Evolutionary conservation across 306 rosid genomes (phyloP).

Genomic region (Glycyrrhiza uralensis): DNA sequence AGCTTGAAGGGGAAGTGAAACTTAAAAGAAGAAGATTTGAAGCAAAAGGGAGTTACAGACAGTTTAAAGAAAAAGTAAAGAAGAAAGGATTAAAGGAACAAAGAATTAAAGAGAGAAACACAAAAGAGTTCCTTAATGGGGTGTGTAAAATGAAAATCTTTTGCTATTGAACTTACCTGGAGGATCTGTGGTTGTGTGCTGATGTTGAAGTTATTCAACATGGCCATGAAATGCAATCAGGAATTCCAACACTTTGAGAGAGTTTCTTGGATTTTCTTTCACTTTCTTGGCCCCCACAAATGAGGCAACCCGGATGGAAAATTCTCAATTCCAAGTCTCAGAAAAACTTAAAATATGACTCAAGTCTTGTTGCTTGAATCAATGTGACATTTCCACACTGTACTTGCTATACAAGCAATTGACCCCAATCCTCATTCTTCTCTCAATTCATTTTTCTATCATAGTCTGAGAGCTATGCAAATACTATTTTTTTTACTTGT

Average conservation of each 20-base stretch:
- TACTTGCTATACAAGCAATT: constrained; percentile 10
- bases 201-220: constrained; percentile 1
- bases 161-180: constrained; percentile 25
- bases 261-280: constrained; percentile 11
- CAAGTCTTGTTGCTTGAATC: background rate
- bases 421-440: constrained; percentile 21
- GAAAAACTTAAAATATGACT: background rate
- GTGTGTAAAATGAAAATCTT: constrained; percentile 25
- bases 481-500: background rate
- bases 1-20: constrained; percentile 16
- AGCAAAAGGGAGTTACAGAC: constrained; percentile 13
- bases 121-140: constrained; percentile 39
- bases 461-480: background rate
- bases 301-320: constrained; percentile 7
- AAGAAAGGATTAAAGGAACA: constrained; percentile 17
- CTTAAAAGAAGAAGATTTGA: constrained; percentile 11
- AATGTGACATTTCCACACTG: background rate
- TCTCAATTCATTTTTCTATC: background rate
- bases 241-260: background rate
- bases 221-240: constrained; percentile 1
- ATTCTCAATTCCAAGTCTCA: background rate
- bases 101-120: background rate
- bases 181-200: constrained; percentile 10
- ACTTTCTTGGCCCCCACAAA: constrained; percentile 38
- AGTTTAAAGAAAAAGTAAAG: constrained; percentile 16